Conservation (phyloP, 2,329 filamentous ascomycete species). For the Ophiostoma ulmi region DNA sequence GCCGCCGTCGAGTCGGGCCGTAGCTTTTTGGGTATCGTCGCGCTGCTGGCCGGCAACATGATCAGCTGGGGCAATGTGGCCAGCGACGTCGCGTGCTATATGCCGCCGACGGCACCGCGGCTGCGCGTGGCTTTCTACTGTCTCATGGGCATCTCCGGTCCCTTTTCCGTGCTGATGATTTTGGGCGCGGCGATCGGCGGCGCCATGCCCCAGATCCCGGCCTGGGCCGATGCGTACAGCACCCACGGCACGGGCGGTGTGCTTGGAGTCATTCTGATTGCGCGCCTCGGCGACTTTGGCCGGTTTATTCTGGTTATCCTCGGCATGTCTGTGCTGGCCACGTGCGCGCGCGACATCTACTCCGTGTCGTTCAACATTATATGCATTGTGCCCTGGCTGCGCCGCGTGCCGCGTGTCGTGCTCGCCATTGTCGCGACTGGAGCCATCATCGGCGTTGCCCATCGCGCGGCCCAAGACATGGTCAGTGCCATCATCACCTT, state of each 20-base stretch:
- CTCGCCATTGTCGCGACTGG: conserved; percentile 39
- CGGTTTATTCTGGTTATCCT: conserved; percentile 45
- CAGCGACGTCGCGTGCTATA: conserved; percentile 58
- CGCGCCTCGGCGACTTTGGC: conserved; percentile 42
- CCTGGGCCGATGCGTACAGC: conserved; percentile 50
- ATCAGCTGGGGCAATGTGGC: conserved; percentile 56
- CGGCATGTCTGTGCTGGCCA: conserved; percentile 53
- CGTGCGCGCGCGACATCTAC: conserved; percentile 56
- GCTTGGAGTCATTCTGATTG: conserved; percentile 53
- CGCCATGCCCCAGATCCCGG: conserved; percentile 49
- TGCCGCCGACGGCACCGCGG: conserved; percentile 40
- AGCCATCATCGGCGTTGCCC: conserved; percentile 39
- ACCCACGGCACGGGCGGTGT: conserved; percentile 52
- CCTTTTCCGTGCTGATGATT: conserved; percentile 55
- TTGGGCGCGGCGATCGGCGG: conserved; percentile 60
- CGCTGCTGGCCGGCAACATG: conserved; percentile 53
- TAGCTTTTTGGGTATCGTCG: conserved; percentile 52
- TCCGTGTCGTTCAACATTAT: conserved; percentile 58
- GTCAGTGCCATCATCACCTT: conserved; percentile 42
- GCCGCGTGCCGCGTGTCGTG: conserved; percentile 38
- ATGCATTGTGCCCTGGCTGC: conserved; percentile 38
- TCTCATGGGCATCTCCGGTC: conserved; percentile 50
- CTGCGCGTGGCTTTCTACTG: conserved; percentile 48
- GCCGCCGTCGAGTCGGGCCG: conserved; percentile 34
- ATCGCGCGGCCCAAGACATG: conserved; percentile 38